phyloP scores from a whole-genome alignment of 805 yeast genomes.

The Teunomyces tritomae region DNA sequence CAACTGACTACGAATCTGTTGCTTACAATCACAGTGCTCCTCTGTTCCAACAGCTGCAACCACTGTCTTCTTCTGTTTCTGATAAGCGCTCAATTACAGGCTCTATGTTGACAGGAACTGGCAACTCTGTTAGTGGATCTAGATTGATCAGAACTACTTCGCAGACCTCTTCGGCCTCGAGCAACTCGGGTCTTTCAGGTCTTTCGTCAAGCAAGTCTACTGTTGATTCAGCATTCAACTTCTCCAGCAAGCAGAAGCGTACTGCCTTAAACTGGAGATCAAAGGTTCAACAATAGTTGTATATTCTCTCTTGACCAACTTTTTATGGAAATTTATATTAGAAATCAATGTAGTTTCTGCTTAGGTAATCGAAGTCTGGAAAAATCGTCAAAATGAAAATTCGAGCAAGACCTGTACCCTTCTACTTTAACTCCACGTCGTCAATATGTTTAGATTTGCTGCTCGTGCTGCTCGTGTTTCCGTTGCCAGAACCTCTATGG shows the following conservation, averaged over 20 bases:
- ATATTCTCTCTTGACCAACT: no score
- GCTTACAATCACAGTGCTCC: conserved; percentile 23
- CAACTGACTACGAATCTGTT: conserved; percentile 30
- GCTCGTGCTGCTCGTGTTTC: conserved; percentile 41
- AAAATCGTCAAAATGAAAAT: conserved; percentile 2
- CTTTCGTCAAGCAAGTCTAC: conserved; percentile 20
- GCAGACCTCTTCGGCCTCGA: conserved; percentile 20
- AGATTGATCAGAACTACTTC: conserved; percentile 22
- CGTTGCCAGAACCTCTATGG: conserved; percentile 28
- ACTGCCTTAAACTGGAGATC: conserved; percentile 42
- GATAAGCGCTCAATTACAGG: conserved; percentile 23
- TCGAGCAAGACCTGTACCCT: not conserved
- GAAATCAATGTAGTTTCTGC: not conserved
- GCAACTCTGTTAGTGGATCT: conserved; percentile 16
- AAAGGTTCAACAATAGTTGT: not conserved
- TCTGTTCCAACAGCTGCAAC: conserved; percentile 14
- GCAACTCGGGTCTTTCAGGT: conserved; percentile 28
- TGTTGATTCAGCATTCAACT: conserved; percentile 7
- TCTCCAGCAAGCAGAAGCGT: conserved; percentile 20
- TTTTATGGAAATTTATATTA: not conserved
- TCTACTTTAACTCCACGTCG: conserved; percentile 1
- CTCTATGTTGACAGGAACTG: conserved; percentile 10
- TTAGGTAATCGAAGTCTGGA: conserved; percentile 2
- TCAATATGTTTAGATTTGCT: conserved; percentile 52
- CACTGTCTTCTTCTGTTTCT: conserved; percentile 4